These are phyloP conservation scores for Pichia occidentalis DNA, from an alignment of 805 yeast genomes.

Conservation along the genomic window DNA sequence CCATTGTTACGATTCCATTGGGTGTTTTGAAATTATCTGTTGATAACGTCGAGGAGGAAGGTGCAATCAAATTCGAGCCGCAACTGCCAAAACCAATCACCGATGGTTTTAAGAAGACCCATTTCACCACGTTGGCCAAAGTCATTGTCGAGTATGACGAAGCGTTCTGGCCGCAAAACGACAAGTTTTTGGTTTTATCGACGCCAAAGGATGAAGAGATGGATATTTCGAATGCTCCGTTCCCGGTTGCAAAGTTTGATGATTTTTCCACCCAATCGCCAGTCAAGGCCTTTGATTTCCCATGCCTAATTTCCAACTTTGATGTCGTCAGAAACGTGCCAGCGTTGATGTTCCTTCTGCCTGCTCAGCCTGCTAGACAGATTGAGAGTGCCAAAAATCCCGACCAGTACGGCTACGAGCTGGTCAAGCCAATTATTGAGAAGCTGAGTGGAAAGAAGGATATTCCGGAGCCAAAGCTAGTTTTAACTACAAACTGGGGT, in stretches of 20 bases:
- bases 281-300: slow-evolving; percentile 26
- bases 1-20: slow-evolving; percentile 46
- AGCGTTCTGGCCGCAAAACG: slow-evolving; percentile 37
- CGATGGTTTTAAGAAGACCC: slow-evolving; percentile 26
- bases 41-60: slow-evolving; percentile 19
- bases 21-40: slow-evolving; percentile 36
- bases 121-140: slow-evolving; percentile 37
- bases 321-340: slow-evolving; percentile 27
- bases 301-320: slow-evolving; percentile 25
- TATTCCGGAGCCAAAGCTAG: slow-evolving; percentile 23
- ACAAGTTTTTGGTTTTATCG: slow-evolving; percentile 27
- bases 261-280: background rate
- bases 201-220: slow-evolving; percentile 19
- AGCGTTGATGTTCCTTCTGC: slow-evolving; percentile 38
- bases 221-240: background rate
- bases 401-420: slow-evolving; percentile 33
- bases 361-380: slow-evolving; percentile 42
- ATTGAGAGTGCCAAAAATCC: slow-evolving; percentile 34
- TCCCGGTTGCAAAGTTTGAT: slow-evolving; percentile 1
- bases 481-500: slow-evolving; percentile 39
- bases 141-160: slow-evolving; percentile 39
- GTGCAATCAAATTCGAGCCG: slow-evolving; percentile 30
- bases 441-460: slow-evolving; percentile 22
- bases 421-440: slow-evolving; percentile 37
- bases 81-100: slow-evolving; percentile 30